Percentiles rank a stretch among this genome's conserved stretches.
Conservation (phyloP, 2,329 filamentous ascomycete species). For the Scedosporium apiospermum region DNA sequence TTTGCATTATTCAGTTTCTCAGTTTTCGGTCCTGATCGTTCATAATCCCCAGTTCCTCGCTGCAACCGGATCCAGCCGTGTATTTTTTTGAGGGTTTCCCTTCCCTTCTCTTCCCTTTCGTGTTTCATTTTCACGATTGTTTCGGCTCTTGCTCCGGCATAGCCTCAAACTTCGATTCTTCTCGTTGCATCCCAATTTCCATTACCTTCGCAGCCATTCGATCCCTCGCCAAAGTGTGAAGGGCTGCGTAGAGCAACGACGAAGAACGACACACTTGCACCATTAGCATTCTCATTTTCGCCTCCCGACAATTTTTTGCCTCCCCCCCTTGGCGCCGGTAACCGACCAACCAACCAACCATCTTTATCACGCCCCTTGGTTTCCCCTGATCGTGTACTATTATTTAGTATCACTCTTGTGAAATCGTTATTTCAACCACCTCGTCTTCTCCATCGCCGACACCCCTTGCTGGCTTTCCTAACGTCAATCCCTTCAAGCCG, state of each 20-base stretch:
- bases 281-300: background rate
- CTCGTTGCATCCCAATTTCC: background rate
- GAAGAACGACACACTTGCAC: background rate
- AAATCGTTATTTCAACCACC: background rate
- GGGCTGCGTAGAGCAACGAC: background rate
- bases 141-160: background rate
- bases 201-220: background rate
- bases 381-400: background rate
- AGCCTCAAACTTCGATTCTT: background rate
- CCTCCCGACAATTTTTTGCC: background rate
- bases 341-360: background rate
- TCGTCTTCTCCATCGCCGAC: background rate
- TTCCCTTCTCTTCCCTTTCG: background rate
- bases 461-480: no score
- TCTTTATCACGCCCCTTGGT: background rate
- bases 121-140: background rate
- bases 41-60: conserved; percentile 1
- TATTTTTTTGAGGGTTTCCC: background rate
- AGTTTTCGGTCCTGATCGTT: background rate
- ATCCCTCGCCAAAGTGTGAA: background rate
- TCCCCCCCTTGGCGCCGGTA: background rate
- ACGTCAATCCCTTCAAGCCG: background rate
- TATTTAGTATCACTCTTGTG: background rate
- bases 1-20: conserved; percentile 1
- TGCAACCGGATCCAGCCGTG: background rate